Conservation (phyloP, 75 land plant genomes). For the Cryptomeria japonica region DNA sequence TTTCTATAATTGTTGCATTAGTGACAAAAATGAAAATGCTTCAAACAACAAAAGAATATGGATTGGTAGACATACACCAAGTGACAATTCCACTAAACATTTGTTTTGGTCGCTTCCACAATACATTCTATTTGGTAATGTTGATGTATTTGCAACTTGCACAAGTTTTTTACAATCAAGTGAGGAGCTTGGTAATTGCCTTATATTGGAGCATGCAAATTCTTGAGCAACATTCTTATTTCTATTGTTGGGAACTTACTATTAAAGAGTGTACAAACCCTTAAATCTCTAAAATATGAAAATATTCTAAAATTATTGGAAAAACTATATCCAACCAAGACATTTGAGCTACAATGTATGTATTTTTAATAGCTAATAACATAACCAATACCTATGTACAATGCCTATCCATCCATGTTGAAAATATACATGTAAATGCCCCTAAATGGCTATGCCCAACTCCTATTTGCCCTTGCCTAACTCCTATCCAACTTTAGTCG, state of each 20-base stretch:
- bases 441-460: too few relatives aligned
- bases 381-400: too few relatives aligned
- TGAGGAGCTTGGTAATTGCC: slow-evolving; percentile 54
- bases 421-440: too few relatives aligned
- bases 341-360: too few relatives aligned
- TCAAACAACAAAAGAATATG: slow-evolving; percentile 27
- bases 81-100: slow-evolving; percentile 50
- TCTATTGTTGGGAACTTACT: slow-evolving; percentile 27
- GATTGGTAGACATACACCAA: slow-evolving; percentile 27
- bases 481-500: too few relatives aligned
- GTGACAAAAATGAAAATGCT: slow-evolving; percentile 49
- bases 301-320: too few relatives aligned
- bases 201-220: slow-evolving; percentile 47
- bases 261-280: neutral
- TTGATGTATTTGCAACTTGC: slow-evolving; percentile 35
- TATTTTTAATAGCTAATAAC: too few relatives aligned
- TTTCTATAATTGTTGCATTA: slow-evolving; percentile 44
- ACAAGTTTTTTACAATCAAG: slow-evolving; percentile 58
- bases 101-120: slow-evolving; percentile 61
- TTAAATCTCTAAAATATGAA: too few relatives aligned
- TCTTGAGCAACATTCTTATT: slow-evolving; percentile 53
- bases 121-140: slow-evolving; percentile 33
- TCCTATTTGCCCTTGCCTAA: too few relatives aligned
- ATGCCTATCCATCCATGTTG: too few relatives aligned
- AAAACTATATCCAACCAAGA: too few relatives aligned